Conservation (phyloP, 1,139 yeast genomes). For the Pichia inconspicua region DNA sequence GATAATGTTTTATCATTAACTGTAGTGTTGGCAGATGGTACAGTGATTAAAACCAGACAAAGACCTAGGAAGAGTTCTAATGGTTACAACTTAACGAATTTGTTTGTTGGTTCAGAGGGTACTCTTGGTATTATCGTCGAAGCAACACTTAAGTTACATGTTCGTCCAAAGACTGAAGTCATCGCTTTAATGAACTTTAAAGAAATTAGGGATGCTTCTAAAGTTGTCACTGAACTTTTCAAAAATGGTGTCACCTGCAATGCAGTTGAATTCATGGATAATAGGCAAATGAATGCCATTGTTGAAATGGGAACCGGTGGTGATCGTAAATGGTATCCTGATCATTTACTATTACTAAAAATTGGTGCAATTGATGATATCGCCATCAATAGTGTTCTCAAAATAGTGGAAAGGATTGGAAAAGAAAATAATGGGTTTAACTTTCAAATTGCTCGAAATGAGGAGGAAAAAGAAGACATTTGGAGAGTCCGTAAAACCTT, state of each 20-base stretch:
- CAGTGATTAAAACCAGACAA: slow-evolving; percentile 52
- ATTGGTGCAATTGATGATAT: slow-evolving; percentile 48
- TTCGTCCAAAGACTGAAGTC: slow-evolving; percentile 46
- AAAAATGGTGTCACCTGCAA: slow-evolving; percentile 49
- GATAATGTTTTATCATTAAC: slow-evolving; percentile 45
- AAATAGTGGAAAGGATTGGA: slow-evolving; percentile 21
- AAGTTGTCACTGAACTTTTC: slow-evolving; percentile 46
- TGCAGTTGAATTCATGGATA: slow-evolving; percentile 61
- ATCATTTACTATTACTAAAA: slow-evolving; percentile 71
- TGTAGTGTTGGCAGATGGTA: slow-evolving; percentile 65
- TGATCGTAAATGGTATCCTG: slow-evolving; percentile 55
- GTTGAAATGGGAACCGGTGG: slow-evolving; percentile 43
- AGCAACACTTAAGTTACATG: slow-evolving; percentile 54
- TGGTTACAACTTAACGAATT: slow-evolving; percentile 59
- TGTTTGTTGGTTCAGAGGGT: slow-evolving; percentile 65
- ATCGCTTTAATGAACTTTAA: slow-evolving; percentile 57
- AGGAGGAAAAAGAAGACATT: slow-evolving; percentile 33
- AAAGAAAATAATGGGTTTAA: slow-evolving; percentile 25
- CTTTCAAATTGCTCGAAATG: slow-evolving; percentile 26
- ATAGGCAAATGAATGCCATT: slow-evolving; percentile 59
- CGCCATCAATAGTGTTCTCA: slow-evolving; percentile 19
- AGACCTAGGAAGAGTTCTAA: slow-evolving; percentile 61
- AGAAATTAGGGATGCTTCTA: slow-evolving; percentile 48
- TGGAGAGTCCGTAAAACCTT: slow-evolving; percentile 42
- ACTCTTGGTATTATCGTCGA: slow-evolving; percentile 66